A percentile compares a stretch with the other conserved stretches of the same genome.
Conservation (phyloP, 768 basidiomycete species). For the Tulasnella calospora region DNA sequence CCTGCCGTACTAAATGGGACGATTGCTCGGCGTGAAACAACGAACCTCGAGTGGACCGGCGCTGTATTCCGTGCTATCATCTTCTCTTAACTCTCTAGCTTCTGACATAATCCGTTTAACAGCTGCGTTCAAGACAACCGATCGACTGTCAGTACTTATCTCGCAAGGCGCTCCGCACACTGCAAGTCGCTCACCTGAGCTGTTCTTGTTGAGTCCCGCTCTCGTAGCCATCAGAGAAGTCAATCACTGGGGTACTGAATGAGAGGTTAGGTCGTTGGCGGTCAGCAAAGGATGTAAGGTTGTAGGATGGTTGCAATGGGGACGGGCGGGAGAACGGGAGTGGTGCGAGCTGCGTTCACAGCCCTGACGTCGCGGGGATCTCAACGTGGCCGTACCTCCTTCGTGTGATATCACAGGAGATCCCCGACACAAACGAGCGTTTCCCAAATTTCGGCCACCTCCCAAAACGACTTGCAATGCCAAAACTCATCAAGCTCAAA, state of each 20-base stretch:
- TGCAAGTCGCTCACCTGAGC: conserved; percentile 55
- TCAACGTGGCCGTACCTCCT: neutral
- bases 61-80: conserved; percentile 79
- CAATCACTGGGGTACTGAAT: neutral
- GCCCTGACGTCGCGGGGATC: conserved; percentile 18
- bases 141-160: neutral
- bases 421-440: neutral
- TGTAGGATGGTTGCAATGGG: neutral
- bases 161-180: too few relatives aligned
- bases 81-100: conserved; percentile 78
- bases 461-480: neutral
- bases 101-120: conserved; percentile 98
- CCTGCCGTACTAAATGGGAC: neutral
- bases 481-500: conserved; percentile 59
- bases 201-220: conserved; percentile 76
- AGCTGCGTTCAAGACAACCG: conserved; percentile 43
- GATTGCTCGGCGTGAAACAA: conserved; percentile 25
- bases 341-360: neutral
- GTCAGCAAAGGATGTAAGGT: neutral
- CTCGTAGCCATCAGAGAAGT: conserved; percentile 33
- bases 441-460: conserved; percentile 1
- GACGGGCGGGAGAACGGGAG: neutral
- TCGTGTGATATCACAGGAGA: conserved; percentile 11
- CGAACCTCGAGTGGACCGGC: conserved; percentile 74
- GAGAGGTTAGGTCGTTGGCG: neutral